Percentiles rank a stretch among this genome's conserved stretches.
Conservation (phyloP, 176 grass and related monocot species). For the Echinochloa phyllopogon region DNA sequence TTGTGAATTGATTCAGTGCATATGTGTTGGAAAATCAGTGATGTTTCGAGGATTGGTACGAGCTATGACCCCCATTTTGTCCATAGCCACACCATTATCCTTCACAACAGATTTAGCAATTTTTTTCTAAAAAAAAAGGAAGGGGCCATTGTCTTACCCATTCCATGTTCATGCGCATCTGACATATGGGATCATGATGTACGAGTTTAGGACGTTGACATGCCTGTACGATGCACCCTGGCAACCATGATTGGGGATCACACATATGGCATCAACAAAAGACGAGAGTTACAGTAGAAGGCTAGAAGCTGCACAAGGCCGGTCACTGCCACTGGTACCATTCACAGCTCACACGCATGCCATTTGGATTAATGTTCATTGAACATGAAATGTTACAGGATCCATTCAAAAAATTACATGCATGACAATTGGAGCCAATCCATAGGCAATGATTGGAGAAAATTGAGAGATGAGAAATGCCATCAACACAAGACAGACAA, state of each 20-base stretch:
- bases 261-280: slow-evolving; percentile 28
- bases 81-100: not conserved
- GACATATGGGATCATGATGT: slow-evolving; percentile 22
- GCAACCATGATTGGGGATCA: not conserved
- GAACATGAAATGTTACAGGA: not conserved
- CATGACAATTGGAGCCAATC: slow-evolving; percentile 24
- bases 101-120: not conserved
- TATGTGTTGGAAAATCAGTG: not conserved
- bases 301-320: not conserved
- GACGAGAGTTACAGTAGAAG: not conserved
- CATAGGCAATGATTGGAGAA: not conserved
- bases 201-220: slow-evolving; percentile 19
- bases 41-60: not conserved
- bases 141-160: not conserved
- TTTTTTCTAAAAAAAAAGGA: not conserved
- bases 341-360: not conserved
- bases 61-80: not conserved
- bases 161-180: not conserved
- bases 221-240: not conserved
- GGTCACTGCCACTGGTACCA: not conserved
- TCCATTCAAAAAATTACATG: not conserved
- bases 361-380: not conserved
- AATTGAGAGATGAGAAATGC: not conserved
- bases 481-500: not conserved
- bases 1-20: not conserved